Evolutionary conservation across 139 green algal species (phyloP).

Genomic region (Desmodesmus armatus): DNA sequence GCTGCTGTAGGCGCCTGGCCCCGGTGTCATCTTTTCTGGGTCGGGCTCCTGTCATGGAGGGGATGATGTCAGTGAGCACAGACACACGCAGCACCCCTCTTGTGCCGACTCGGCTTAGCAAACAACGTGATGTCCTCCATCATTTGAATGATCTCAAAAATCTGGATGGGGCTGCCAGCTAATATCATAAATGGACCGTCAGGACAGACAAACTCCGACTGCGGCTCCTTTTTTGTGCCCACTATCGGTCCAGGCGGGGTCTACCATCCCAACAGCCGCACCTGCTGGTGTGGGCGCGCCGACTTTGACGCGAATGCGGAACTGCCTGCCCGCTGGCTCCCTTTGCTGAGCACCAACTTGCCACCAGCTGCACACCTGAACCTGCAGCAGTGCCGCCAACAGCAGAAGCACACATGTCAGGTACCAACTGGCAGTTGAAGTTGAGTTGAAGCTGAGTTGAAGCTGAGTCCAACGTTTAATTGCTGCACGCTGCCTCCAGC

Average conservation of each 20-base stretch:
- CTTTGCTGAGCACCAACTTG: not conserved
- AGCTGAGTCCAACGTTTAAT: too few relatives aligned
- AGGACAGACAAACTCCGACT: too few relatives aligned
- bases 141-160: not conserved
- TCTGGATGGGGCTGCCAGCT: not conserved
- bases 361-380: not conserved
- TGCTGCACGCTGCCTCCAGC: too few relatives aligned
- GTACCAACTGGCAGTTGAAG: too few relatives aligned
- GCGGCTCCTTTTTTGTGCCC: too few relatives aligned
- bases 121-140: not conserved
- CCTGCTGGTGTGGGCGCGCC: not conserved
- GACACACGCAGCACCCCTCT: not conserved
- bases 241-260: too few relatives aligned
- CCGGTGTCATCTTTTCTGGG: not conserved
- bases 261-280: not conserved
- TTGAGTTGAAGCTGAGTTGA: too few relatives aligned
- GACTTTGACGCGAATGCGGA: not conserved
- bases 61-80: too few relatives aligned
- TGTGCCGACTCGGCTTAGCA: not conserved
- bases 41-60: slow-evolving; percentile 11
- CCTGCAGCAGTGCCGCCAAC: not conserved
- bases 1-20: slow-evolving; percentile 4
- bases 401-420: not conserved
- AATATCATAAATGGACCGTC: not conserved
- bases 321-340: slow-evolving; percentile 12